phyloP scores from a whole-genome alignment of 495 filamentous ascomycete genomes.

The Penicillium dipodomyicola region DNA sequence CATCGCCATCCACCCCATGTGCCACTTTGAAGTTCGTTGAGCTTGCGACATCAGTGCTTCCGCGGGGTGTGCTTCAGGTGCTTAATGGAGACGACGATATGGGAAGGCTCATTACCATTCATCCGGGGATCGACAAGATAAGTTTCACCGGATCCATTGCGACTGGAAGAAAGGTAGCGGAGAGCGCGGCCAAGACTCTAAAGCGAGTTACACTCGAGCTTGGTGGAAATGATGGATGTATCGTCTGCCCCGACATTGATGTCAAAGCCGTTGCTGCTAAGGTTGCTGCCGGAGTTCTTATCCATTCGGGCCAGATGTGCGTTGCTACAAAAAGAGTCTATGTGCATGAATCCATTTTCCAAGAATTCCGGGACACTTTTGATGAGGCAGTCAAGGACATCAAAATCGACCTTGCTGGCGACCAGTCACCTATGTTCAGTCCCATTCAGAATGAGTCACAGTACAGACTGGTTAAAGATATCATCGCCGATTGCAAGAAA shows the following conservation, averaged over 20 bases:
- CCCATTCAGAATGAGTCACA: background rate
- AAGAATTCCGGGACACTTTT: no score
- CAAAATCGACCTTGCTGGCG: no score
- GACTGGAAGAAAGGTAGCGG: background rate
- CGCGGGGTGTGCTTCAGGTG: background rate
- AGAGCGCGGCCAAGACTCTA: background rate
- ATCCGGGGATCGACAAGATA: background rate
- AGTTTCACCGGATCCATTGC: background rate
- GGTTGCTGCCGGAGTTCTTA: no score
- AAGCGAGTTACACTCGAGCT: background rate
- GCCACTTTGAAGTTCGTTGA: background rate
- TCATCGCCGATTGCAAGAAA: background rate
- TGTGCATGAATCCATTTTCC: no score
- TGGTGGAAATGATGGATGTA: background rate
- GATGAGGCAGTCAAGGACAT: no score
- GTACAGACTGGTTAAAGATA: background rate
- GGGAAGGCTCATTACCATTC: background rate
- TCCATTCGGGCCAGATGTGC: no score
- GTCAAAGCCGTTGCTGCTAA: no score
- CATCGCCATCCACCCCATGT: background rate
- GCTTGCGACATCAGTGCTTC: background rate
- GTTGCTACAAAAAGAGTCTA: no score
- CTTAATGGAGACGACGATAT: background rate
- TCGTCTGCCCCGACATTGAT: background rate
- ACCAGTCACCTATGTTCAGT: background rate